Conservation (phyloP, 129 eudicot species). For the Helichrysum umbraculigerum region DNA sequence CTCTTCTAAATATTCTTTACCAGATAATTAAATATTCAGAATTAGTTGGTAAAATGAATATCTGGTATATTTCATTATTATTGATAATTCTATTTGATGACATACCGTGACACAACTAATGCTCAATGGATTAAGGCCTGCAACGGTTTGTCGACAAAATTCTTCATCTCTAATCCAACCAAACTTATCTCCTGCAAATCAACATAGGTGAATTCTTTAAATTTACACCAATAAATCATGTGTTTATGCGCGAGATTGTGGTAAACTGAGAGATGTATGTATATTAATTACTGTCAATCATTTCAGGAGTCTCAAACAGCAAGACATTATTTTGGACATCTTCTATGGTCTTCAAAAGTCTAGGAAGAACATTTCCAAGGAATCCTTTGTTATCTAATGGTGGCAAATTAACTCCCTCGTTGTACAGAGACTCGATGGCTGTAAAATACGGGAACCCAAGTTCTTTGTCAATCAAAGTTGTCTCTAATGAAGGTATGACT, state of each 20-base stretch:
- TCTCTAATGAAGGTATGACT: conserved; percentile 45
- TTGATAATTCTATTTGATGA: background rate
- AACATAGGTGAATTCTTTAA: background rate
- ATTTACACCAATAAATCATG: background rate
- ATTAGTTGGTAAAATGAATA: background rate
- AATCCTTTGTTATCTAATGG: conserved; percentile 17
- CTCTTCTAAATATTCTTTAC: conserved; percentile 12
- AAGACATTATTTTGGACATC: conserved; percentile 40
- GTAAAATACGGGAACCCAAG: conserved; percentile 61
- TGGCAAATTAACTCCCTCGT: conserved; percentile 51
- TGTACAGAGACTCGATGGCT: conserved; percentile 57
- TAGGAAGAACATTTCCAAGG: conserved; percentile 39
- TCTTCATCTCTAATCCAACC: conserved; percentile 73
- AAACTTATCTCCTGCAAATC: conserved; percentile 66
- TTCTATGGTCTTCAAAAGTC: conserved; percentile 41
- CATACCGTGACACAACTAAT: conserved; percentile 64
- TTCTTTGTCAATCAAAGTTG: conserved; percentile 35
- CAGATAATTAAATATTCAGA: background rate
- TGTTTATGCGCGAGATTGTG: background rate
- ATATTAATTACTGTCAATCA: conserved; percentile 32
- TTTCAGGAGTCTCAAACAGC: conserved; percentile 62
- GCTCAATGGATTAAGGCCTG: conserved; percentile 67
- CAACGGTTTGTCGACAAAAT: conserved; percentile 67
- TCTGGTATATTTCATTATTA: background rate
- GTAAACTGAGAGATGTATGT: background rate